Evolutionary conservation across 257 asterid species (phyloP).

Genomic region (Solanum stenotomum): DNA sequence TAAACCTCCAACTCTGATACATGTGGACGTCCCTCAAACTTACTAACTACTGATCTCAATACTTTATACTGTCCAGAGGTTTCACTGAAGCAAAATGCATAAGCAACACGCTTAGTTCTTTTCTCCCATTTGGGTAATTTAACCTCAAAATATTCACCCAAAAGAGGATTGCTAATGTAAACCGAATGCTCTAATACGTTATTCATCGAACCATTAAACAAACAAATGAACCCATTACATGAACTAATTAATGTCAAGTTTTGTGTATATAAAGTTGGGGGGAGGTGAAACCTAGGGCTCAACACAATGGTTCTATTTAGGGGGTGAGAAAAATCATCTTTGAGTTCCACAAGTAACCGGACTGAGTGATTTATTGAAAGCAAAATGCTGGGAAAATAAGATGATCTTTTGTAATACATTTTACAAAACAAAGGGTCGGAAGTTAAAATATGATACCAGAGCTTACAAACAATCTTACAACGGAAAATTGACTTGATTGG

Average conservation of each 20-base stretch:
- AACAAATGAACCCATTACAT: not conserved
- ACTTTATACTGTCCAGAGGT: not conserved
- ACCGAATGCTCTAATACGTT: not conserved
- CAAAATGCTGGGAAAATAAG: no score
- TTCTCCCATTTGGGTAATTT: not conserved
- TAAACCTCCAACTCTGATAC: not conserved
- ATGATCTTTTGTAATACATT: no score
- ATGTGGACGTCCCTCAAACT: not conserved
- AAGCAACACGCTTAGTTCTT: not conserved
- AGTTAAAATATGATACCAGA: no score
- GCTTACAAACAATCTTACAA: no score
- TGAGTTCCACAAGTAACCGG: no score
- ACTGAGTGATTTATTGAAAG: no score
- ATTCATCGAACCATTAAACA: not conserved
- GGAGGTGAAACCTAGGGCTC: no score
- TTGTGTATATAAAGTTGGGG: no score
- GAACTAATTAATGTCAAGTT: not conserved
- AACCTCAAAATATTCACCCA: not conserved
- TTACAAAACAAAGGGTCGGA: no score
- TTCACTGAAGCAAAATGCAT: not conserved
- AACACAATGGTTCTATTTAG: no score
- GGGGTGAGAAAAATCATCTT: no score
- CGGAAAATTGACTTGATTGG: no score
- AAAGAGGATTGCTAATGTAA: not conserved
- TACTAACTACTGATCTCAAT: not conserved